Conservation (phyloP, 163 green algal genomes). For the Trebouxia gelatinosa region DNA sequence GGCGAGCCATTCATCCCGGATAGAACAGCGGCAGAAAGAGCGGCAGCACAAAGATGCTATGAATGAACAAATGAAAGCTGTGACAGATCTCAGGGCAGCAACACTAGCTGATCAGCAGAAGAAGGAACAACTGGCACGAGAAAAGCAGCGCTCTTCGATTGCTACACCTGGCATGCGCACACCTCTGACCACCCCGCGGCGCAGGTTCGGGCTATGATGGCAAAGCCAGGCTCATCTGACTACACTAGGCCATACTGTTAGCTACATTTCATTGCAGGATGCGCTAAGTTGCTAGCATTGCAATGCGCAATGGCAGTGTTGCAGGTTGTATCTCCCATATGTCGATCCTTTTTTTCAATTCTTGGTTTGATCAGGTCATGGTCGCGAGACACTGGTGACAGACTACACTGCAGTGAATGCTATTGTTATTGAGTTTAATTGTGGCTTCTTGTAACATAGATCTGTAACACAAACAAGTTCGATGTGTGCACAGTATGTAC, state of each 20-base stretch:
- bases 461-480: no score
- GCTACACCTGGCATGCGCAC: slow-evolving; percentile 57
- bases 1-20: slow-evolving; percentile 69
- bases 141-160: slow-evolving; percentile 59
- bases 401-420: no score
- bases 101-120: slow-evolving; percentile 19
- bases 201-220: slow-evolving; percentile 57
- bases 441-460: no score
- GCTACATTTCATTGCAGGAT: no score
- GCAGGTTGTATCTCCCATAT: neutral
- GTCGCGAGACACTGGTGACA: neutral
- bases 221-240: neutral
- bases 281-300: neutral
- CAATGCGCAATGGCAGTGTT: neutral
- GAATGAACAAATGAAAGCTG: slow-evolving; percentile 57
- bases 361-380: neutral
- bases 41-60: slow-evolving; percentile 53
- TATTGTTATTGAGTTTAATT: no score
- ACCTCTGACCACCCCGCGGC: slow-evolving; percentile 32
- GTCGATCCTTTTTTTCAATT: neutral
- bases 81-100: slow-evolving; percentile 32
- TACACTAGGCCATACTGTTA: no score
- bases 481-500: no score
- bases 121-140: slow-evolving; percentile 37
- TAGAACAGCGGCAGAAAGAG: slow-evolving; percentile 65